Base-by-base conservation (phyloP, 2,329 filamentous ascomycete genomes). In the Trichoderma polysporum region DNA sequence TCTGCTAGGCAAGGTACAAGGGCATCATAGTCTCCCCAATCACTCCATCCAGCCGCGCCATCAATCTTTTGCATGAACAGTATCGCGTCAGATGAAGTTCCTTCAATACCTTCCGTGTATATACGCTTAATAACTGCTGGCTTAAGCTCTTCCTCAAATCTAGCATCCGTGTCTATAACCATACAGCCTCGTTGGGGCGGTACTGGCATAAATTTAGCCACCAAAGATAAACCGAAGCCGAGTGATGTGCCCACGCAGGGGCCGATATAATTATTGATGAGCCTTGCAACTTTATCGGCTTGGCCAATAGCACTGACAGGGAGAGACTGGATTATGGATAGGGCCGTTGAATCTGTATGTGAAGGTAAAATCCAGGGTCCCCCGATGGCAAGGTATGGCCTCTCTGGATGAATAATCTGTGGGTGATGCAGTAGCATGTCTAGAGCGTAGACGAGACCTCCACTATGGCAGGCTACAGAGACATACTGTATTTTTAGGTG, bases 401-500 rank as follows among this genome's bases (percentile, higher is more conserved):
- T 56, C 8, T 70, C 8, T 0, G 75, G 74, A 41, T 71, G 60
- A 27, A 76, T 71, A 33, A 77, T 47, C 56, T 73, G 65, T 5
- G 74, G 75, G 37, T 74, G 72, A 61, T 74, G 72, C 17, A 77
- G 69, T 17, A 75, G n/a, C 19, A 74, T 45, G 67, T 77, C 74
- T 37, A 78, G 70, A 7, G 73, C 75, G 67, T 72, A 77, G 56
- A 78, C 39, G 31, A 72, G 70, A 25, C 76, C 77, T 66, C 71
- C 74, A 66, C 74, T 77, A 29, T 77, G 76, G 49, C 72, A 71
- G 49, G 65, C 73, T 10, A 76, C 15, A 2, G 71, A 73, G 12
- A 77, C 72, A 62, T 77, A 72, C 5, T 52, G 59, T 39, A 80
- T 74, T 22, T 47, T 54, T 7, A 81, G 74, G 58, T 78, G 77